These are phyloP conservation scores for Xerocomellus intermedius DNA, from an alignment of 768 basidiomycete genomes.

Conservation along the genomic window DNA sequence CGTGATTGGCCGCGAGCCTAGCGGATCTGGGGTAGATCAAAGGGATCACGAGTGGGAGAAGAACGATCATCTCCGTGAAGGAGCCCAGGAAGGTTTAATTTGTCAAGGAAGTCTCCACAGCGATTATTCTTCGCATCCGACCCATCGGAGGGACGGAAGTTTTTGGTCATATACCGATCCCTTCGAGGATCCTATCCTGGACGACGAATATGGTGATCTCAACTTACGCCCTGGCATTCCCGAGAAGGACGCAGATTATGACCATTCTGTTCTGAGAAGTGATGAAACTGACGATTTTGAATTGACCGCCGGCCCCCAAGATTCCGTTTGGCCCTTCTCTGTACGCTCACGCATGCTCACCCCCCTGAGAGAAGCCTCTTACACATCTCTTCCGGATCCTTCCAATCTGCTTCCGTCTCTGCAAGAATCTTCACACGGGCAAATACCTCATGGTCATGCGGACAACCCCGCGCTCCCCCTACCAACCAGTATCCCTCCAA, in stretches of 20 bases:
- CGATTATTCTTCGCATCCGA: constrained; percentile 5
- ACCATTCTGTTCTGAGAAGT: constrained; percentile 8
- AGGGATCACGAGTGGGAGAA: constrained; percentile 22
- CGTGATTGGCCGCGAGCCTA: constrained; percentile 30
- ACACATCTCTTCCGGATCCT: constrained; percentile 16
- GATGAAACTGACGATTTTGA: constrained; percentile 14
- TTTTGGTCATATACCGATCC: constrained; percentile 47
- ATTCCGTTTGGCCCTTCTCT: constrained; percentile 15
- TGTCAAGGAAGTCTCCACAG: constrained; percentile 15
- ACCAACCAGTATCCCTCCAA: constrained; percentile 12
- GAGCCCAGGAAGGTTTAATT: constrained; percentile 21
- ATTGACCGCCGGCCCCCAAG: constrained; percentile 12
- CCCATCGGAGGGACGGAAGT: constrained; percentile 13
- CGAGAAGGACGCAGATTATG: constrained; percentile 24
- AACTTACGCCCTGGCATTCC: constrained; percentile 7
- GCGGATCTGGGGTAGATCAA: constrained; percentile 19
- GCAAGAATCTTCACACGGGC: constrained; percentile 23
- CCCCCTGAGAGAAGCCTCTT: constrained; percentile 35
- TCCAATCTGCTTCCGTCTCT: constrained; percentile 26
- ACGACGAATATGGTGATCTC: constrained; percentile 18
- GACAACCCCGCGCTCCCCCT: constrained; percentile 23
- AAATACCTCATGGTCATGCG: constrained; percentile 26
- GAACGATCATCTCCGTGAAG: constrained; percentile 9
- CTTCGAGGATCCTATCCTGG: constrained; percentile 32
- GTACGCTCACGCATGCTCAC: constrained; percentile 29